Evolutionary conservation across 202 grass and related monocot genomes (phyloP).

Genomic region (Eragrostis tef): DNA sequence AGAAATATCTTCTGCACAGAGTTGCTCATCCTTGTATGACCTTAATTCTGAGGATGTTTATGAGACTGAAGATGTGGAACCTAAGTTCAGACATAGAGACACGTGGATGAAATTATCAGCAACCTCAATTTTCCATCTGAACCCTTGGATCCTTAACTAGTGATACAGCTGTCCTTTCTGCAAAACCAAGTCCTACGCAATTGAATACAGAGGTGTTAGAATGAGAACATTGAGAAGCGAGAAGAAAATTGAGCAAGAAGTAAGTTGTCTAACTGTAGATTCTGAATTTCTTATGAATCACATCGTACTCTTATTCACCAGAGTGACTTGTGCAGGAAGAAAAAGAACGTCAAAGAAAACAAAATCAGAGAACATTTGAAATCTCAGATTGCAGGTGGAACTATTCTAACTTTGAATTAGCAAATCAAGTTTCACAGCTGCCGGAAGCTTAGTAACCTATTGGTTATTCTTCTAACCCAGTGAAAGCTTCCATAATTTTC

Average conservation of each 20-base stretch:
- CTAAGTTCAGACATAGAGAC: neutral
- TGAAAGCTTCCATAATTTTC: neutral
- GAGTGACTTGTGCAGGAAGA: slow-evolving; percentile 47
- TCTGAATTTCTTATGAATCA: slow-evolving; percentile 1
- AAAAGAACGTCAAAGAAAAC: slow-evolving; percentile 46
- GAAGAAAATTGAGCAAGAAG: slow-evolving; percentile 51
- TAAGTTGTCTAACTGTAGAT: slow-evolving; percentile 37
- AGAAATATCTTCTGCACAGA: neutral
- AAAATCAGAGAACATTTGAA: slow-evolving; percentile 44
- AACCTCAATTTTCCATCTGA: slow-evolving; percentile 8
- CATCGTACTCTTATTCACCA: neutral
- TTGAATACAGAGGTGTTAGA: slow-evolving; percentile 58
- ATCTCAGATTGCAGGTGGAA: slow-evolving; percentile 9
- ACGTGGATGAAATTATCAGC: neutral
- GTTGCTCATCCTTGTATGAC: neutral
- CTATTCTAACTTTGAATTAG: slow-evolving; percentile 3
- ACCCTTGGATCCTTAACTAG: slow-evolving; percentile 46
- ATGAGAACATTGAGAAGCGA: slow-evolving; percentile 44
- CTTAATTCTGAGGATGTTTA: neutral
- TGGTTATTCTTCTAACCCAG: neutral
- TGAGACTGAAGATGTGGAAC: neutral
- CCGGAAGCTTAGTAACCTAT: neutral
- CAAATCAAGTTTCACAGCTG: neutral
- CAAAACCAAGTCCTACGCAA: slow-evolving; percentile 65
- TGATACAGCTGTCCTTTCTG: slow-evolving; percentile 74